These are phyloP conservation scores for Pythium rhizo-oryzae DNA, from an alignment of 352 stramenopile genomes.

Conservation along the genomic window DNA sequence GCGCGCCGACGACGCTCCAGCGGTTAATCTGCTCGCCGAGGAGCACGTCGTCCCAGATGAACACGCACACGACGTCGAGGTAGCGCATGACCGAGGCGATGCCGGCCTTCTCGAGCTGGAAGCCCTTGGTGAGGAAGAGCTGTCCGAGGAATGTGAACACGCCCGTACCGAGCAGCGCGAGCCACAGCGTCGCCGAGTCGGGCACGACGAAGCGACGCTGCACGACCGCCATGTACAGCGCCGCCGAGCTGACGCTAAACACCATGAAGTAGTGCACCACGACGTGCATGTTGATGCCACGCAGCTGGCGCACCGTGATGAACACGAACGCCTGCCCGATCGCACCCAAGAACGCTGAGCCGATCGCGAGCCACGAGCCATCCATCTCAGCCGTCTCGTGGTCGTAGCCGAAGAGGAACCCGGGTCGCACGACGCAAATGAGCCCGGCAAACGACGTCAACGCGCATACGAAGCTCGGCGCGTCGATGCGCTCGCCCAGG, in stretches of 20 bases:
- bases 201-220: slow-evolving; percentile 53
- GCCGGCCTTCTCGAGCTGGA: slow-evolving; percentile 84
- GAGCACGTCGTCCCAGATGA: slow-evolving; percentile 74
- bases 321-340: slow-evolving; percentile 74
- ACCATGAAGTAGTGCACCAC: slow-evolving; percentile 86
- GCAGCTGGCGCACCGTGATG: slow-evolving; percentile 66
- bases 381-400: slow-evolving; percentile 42
- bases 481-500: slow-evolving; percentile 36
- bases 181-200: slow-evolving; percentile 43
- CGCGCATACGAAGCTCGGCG: slow-evolving; percentile 32
- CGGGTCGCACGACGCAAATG: slow-evolving; percentile 44
- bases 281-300: slow-evolving; percentile 54
- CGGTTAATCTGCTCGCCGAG: slow-evolving; percentile 68
- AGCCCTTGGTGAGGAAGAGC: slow-evolving; percentile 75
- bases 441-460: slow-evolving; percentile 40
- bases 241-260: slow-evolving; percentile 48
- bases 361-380: slow-evolving; percentile 55
- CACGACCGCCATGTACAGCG: slow-evolving; percentile 58
- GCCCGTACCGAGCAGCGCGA: slow-evolving; percentile 51
- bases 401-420: slow-evolving; percentile 47
- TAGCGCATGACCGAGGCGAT: slow-evolving; percentile 87
- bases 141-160: slow-evolving; percentile 75
- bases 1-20: slow-evolving; percentile 70
- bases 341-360: slow-evolving; percentile 54
- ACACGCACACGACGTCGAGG: slow-evolving; percentile 83